These are phyloP conservation scores for Chytriomyces confervae DNA, from an alignment of 192 early-diverging fungal genomes.

Conservation along the genomic window DNA sequence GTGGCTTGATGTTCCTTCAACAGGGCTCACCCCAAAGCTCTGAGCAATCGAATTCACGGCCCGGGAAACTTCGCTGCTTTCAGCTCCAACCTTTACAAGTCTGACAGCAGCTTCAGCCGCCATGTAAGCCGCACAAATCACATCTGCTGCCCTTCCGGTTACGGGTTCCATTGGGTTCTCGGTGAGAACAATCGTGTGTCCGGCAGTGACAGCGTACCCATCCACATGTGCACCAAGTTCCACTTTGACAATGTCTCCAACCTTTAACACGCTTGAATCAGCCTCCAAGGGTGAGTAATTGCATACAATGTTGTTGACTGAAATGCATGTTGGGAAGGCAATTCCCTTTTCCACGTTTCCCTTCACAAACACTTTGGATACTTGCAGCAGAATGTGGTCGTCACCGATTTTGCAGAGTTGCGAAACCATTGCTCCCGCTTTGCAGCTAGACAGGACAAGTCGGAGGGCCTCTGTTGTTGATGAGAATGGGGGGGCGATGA, in stretches of 20 bases:
- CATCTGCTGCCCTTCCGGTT: constrained; percentile 85
- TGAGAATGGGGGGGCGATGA: background rate
- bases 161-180: constrained; percentile 54
- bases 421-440: constrained; percentile 31
- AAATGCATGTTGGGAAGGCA: constrained; percentile 87
- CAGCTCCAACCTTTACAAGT: constrained; percentile 77
- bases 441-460: constrained; percentile 25
- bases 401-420: constrained; percentile 50
- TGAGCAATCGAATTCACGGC: constrained; percentile 74
- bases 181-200: constrained; percentile 78
- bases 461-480: constrained; percentile 43
- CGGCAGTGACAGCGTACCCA: constrained; percentile 74
- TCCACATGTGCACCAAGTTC: constrained; percentile 49
- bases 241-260: constrained; percentile 89
- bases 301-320: constrained; percentile 81
- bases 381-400: constrained; percentile 36
- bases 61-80: constrained; percentile 69
- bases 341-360: constrained; percentile 54
- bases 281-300: constrained; percentile 85
- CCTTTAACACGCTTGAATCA: constrained; percentile 66
- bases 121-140: constrained; percentile 85
- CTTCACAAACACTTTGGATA: constrained; percentile 47
- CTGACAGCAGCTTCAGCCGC: constrained; percentile 85
- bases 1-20: constrained; percentile 60
- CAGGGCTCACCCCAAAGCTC: constrained; percentile 79